Conservation (phyloP, 768 basidiomycete genomes). For the Hypsizygus marmoreus region DNA sequence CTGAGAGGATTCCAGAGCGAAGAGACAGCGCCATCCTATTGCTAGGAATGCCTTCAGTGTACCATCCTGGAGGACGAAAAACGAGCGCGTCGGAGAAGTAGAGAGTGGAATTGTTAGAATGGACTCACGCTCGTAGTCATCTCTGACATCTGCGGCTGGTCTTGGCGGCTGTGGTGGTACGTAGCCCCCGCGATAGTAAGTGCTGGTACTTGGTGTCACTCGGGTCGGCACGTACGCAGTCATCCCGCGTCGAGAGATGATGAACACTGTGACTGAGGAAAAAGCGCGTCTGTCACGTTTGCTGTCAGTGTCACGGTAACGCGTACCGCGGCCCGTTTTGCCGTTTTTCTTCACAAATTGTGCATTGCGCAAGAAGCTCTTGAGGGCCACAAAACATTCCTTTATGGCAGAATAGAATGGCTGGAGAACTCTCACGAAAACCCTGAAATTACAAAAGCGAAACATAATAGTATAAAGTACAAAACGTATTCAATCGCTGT, state of each 20-base stretch:
- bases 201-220: conserved; percentile 19
- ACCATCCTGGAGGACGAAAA: conserved; percentile 61
- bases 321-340: too few relatives aligned
- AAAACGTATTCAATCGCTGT: conserved; percentile 15
- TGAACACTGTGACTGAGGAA: conserved; percentile 11
- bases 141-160: conserved; percentile 51
- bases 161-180: conserved; percentile 23
- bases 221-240: conserved; percentile 15
- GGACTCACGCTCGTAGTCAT: conserved; percentile 76
- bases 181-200: conserved; percentile 32
- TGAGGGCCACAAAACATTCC: neutral
- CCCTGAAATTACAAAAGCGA: conserved; percentile 1
- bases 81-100: conserved; percentile 14
- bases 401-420: neutral
- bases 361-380: neutral
- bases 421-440: neutral
- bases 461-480: conserved; percentile 1
- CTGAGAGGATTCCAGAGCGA: conserved; percentile 77
- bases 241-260: conserved; percentile 6
- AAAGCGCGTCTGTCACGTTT: conserved; percentile 25
- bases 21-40: conserved; percentile 93
- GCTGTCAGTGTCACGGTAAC: neutral
- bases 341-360: neutral
- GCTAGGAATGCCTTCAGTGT: conserved; percentile 73
- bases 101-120: too few relatives aligned